Evolutionary conservation across 2,329 filamentous ascomycete species (phyloP).

Genomic region (Decorospora gaudefroyi): DNA sequence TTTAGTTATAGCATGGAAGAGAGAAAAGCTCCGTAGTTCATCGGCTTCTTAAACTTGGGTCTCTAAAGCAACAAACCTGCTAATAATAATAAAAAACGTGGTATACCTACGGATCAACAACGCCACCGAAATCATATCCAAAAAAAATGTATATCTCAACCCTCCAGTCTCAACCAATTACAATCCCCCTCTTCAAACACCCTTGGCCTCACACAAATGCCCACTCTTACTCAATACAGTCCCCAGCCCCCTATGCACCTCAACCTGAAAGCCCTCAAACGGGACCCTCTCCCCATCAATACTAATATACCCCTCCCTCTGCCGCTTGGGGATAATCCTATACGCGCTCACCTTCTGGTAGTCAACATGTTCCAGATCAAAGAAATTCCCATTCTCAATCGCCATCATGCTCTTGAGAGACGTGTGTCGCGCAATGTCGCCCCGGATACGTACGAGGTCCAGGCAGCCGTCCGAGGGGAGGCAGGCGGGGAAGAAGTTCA

Average conservation of each 20-base stretch:
- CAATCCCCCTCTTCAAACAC: conserved; percentile 21
- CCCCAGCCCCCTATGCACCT: conserved; percentile 80
- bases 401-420: conserved; percentile 71
- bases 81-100: too few species aligned
- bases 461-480: conserved; percentile 82
- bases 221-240: conserved; percentile 80
- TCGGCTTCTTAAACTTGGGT: too few species aligned
- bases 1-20: too few species aligned
- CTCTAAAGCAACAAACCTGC: too few species aligned
- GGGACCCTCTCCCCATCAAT: conserved; percentile 89
- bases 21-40: too few species aligned
- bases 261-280: conserved; percentile 88
- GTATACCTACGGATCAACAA: too few species aligned
- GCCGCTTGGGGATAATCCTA: conserved; percentile 73
- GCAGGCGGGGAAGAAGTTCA: conserved; percentile 85
- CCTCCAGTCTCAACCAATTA: too few species aligned
- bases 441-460: conserved; percentile 81
- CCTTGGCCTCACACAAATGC: conserved; percentile 67
- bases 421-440: conserved; percentile 69
- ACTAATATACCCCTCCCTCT: conserved; percentile 75
- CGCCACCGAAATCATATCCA: too few species aligned
- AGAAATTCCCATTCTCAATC: conserved; percentile 74
- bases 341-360: conserved; percentile 90
- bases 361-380: conserved; percentile 75
- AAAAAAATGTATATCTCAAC: too few species aligned